These are phyloP conservation scores for Suillus americanus DNA, from an alignment of 768 basidiomycete species.

Conservation along the genomic window DNA sequence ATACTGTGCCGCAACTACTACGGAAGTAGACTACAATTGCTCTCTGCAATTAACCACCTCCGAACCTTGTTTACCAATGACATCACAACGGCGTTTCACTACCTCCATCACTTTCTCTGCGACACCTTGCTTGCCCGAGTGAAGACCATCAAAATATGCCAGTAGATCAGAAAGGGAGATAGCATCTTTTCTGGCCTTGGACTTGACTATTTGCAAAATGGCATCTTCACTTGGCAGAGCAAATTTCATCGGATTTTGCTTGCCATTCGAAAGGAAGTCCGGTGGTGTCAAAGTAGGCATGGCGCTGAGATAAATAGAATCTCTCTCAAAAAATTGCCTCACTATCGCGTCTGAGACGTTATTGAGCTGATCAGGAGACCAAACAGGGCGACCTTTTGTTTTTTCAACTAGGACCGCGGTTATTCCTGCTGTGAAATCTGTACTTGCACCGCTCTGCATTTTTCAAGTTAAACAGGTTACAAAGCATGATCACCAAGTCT, in stretches of 20 bases:
- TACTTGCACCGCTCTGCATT: constrained; percentile 65
- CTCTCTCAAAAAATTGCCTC: constrained; percentile 63
- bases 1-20: neutral
- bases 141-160: constrained; percentile 20
- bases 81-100: constrained; percentile 62
- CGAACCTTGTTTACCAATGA: constrained; percentile 50
- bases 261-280: constrained; percentile 27
- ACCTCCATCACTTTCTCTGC: constrained; percentile 79
- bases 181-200: constrained; percentile 41
- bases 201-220: constrained; percentile 60
- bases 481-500: constrained; percentile 7
- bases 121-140: constrained; percentile 52
- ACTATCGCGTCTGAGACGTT: constrained; percentile 63
- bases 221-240: constrained; percentile 79
- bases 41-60: constrained; percentile 24
- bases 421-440: constrained; percentile 85
- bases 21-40: constrained; percentile 7
- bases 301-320: constrained; percentile 46
- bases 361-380: constrained; percentile 65
- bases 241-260: constrained; percentile 36
- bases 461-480: constrained; percentile 12
- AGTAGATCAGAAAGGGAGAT: constrained; percentile 23
- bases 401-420: constrained; percentile 62
- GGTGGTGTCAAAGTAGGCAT: constrained; percentile 47
- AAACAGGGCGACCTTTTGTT: constrained; percentile 54